Conservation (phyloP, 1,139 yeast species). For the Zygosaccharomyces sapae region DNA sequence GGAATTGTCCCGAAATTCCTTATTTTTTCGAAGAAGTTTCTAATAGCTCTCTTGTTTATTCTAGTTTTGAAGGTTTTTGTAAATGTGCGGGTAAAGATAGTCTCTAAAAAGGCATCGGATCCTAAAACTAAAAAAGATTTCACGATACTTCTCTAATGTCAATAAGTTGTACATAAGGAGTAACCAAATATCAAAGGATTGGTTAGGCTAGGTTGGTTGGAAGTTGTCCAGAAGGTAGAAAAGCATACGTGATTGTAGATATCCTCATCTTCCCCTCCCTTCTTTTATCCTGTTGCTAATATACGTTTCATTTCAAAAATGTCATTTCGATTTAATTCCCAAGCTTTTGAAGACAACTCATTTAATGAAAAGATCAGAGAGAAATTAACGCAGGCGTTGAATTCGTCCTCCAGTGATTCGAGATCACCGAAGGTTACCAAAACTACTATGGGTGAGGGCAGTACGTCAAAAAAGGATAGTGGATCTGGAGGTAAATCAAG, state of each 20-base stretch:
- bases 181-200: neutral
- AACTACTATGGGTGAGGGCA: conserved; percentile 10
- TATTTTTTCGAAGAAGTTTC: neutral
- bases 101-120: neutral
- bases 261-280: neutral
- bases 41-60: neutral
- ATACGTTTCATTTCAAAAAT: conserved; percentile 12
- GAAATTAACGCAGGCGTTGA: conserved; percentile 30
- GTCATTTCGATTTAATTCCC: conserved; percentile 34
- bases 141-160: neutral
- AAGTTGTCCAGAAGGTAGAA: neutral
- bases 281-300: neutral
- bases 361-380: conserved; percentile 32
- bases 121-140: neutral
- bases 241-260: neutral
- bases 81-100: conserved; percentile 6
- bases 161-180: neutral
- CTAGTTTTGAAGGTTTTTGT: conserved; percentile 2
- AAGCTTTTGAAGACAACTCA: conserved; percentile 30
- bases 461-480: conserved; percentile 2
- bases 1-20: neutral
- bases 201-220: neutral
- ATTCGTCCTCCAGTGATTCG: conserved; percentile 17
- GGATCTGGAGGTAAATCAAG: conserved; percentile 16
- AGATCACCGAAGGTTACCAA: conserved; percentile 3